Conservation (phyloP, 2,329 filamentous ascomycete species). For the Septoria petroselini region DNA sequence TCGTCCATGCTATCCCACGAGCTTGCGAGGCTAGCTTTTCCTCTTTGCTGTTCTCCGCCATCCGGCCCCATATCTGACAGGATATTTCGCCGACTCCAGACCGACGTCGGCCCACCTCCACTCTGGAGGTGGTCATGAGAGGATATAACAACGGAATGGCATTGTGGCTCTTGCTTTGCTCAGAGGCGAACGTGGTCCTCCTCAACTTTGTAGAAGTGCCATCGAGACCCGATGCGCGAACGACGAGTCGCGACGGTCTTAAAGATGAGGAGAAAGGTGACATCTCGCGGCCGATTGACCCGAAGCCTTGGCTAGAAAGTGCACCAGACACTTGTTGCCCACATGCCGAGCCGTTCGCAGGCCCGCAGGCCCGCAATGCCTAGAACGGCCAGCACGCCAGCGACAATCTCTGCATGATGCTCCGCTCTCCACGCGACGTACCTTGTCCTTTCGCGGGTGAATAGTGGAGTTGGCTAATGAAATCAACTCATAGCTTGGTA, state of each 20-base stretch:
- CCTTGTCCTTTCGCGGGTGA: not conserved
- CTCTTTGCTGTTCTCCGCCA: conserved; percentile 6
- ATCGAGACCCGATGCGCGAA: not conserved
- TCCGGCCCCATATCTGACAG: conserved; percentile 17
- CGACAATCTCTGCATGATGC: not conserved
- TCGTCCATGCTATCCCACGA: conserved; percentile 3
- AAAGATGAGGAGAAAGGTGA: not conserved
- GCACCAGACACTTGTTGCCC: not conserved
- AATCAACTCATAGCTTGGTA: not conserved
- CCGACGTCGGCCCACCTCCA: conserved; percentile 10
- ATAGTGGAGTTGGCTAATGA: too few species aligned
- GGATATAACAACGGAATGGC: not conserved
- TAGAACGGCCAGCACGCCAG: not conserved
- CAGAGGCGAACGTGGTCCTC: not conserved
- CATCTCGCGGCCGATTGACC: not conserved
- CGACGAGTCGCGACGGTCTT: not conserved
- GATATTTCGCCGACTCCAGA: conserved; percentile 9
- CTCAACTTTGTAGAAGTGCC: not conserved
- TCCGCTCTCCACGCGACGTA: not conserved
- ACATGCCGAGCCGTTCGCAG: not conserved
- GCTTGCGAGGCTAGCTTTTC: conserved; percentile 1
- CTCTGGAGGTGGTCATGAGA: conserved; percentile 6
- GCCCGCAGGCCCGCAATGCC: not conserved
- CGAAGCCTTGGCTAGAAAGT: not conserved
- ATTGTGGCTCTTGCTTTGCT: not conserved